These are phyloP conservation scores for Neofusicoccum sp. DNA, from an alignment of 2,329 filamentous ascomycete genomes.

Conservation along the genomic window DNA sequence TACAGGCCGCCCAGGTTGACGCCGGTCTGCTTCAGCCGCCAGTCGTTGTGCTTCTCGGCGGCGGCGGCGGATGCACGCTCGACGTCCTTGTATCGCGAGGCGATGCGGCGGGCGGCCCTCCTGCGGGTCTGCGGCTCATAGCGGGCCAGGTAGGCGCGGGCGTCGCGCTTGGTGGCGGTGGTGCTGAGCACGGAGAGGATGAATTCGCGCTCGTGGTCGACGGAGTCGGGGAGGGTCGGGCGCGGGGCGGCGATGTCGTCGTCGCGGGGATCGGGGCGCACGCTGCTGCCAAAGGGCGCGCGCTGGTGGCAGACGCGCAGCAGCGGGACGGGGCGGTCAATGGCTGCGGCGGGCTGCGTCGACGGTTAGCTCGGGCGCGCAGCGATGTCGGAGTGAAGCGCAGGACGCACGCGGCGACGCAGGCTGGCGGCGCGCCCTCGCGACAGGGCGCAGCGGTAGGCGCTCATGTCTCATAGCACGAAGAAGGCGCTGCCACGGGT, in stretches of 20 bases:
- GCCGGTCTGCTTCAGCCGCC: conserved; percentile 43
- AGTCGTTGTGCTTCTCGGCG: conserved; percentile 31
- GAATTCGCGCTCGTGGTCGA: conserved; percentile 21
- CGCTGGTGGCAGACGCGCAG: background rate
- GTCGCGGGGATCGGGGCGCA: conserved; percentile 12
- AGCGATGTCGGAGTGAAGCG: conserved; percentile 15
- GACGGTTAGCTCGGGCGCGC: background rate
- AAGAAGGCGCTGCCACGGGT: conserved; percentile 9
- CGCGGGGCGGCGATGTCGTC: background rate
- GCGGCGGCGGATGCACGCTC: conserved; percentile 20
- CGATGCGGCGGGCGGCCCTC: conserved; percentile 22
- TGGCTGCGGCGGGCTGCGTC: background rate
- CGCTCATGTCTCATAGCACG: conserved; percentile 17
- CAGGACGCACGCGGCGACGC: conserved; percentile 6
- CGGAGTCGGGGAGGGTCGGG: background rate
- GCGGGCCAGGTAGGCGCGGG: conserved; percentile 84
- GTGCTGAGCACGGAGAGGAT: conserved; percentile 83
- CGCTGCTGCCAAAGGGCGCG: conserved; percentile 15
- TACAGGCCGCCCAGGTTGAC: conserved; percentile 64
- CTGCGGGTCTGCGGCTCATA: conserved; percentile 44
- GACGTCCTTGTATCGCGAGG: conserved; percentile 10
- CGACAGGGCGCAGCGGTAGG: conserved; percentile 4
- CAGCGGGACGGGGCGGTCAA: background rate
- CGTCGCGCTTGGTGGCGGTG: conserved; percentile 88
- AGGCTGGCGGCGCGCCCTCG: background rate